These are phyloP conservation scores for Camellia granthamiana DNA, from an alignment of 148 eudicot species.

Conservation along the genomic window DNA sequence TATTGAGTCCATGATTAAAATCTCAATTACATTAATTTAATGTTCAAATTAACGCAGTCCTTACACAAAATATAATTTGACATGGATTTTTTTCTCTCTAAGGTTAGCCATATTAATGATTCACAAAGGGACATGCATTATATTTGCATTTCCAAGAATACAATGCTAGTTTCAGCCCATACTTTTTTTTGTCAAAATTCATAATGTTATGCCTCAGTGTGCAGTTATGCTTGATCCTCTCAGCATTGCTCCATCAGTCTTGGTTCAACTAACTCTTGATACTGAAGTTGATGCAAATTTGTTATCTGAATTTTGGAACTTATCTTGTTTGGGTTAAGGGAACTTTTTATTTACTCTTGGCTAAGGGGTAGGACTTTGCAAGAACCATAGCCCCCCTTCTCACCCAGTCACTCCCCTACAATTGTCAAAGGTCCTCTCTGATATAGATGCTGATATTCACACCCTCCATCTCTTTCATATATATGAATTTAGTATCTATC, in stretches of 20 bases:
- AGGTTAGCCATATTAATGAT: conserved; percentile 1
- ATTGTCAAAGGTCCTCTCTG: too few relatives aligned
- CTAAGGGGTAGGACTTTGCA: too few relatives aligned
- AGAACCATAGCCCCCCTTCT: too few relatives aligned
- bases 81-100: not conserved
- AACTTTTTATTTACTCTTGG: too few relatives aligned
- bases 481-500: not conserved
- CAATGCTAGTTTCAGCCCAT: not conserved
- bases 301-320: not conserved
- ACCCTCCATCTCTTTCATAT: not conserved
- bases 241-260: not conserved
- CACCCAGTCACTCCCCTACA: too few relatives aligned
- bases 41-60: too few relatives aligned
- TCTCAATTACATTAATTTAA: too few relatives aligned
- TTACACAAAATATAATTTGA: not conserved
- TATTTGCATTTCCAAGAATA: not conserved
- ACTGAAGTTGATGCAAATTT: not conserved
- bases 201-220: not conserved
- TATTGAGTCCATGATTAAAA: too few relatives aligned
- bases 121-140: not conserved
- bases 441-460: too few relatives aligned
- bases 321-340: not conserved
- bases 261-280: not conserved
- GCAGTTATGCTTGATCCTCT: not conserved
- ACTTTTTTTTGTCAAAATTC: not conserved